Percentiles rank a stretch among this genome's conserved stretches.
phyloP scores from a whole-genome alignment of 345 rosid species.

The Citrus cavaleriei region DNA sequence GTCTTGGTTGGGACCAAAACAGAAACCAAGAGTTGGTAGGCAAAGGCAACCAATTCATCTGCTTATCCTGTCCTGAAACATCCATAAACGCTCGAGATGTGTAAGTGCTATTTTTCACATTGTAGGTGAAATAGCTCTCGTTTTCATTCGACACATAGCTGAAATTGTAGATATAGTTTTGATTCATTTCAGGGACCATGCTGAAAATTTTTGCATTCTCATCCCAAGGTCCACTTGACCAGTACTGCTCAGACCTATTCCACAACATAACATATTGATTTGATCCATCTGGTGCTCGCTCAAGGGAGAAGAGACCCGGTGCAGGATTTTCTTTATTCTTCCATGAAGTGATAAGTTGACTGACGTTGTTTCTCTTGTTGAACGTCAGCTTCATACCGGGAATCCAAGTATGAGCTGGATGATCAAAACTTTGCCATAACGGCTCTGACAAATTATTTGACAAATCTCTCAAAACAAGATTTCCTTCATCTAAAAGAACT shows the following conservation, averaged over 20 bases:
- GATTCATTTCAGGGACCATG: conserved; percentile 66
- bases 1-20: conserved; percentile 67
- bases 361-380: conserved; percentile 32
- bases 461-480: conserved; percentile 36
- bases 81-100: conserved; percentile 50
- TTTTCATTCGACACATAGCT: conserved; percentile 31
- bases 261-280: conserved; percentile 51
- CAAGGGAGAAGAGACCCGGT: conserved; percentile 70
- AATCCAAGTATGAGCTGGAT: conserved; percentile 66
- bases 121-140: conserved; percentile 64
- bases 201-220: conserved; percentile 26
- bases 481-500: too few relatives aligned
- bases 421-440: conserved; percentile 79
- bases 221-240: conserved; percentile 74
- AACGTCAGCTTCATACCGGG: conserved; percentile 57
- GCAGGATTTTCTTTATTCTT: conserved; percentile 57
- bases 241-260: conserved; percentile 45
- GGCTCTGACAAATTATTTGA: conserved; percentile 4
- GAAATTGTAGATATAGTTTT: conserved; percentile 50
- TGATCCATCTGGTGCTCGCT: conserved; percentile 41
- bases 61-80: conserved; percentile 58
- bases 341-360: conserved; percentile 56
- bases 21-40: conserved; percentile 40
- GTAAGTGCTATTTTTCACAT: background rate
- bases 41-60: conserved; percentile 31